Percentiles rank a stretch among this genome's conserved stretches.
Conservation (phyloP, 1,284 basidiomycete genomes). For the Ustilago tritici region DNA sequence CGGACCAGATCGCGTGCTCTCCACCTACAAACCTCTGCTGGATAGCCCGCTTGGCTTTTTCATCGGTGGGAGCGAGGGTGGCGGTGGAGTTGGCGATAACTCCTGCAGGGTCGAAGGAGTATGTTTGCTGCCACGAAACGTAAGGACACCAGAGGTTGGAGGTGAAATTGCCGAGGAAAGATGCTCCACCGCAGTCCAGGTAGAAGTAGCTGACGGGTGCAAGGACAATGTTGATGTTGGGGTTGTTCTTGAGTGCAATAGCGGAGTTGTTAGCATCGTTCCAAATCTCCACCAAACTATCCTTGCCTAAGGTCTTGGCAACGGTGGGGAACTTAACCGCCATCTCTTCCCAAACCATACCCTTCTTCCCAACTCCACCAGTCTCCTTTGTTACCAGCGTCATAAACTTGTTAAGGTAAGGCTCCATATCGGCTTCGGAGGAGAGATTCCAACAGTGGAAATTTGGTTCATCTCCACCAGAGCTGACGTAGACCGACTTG, state of each 20-base stretch:
- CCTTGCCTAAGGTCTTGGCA: slow-evolving; percentile 73
- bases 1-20: slow-evolving; percentile 80
- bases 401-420: slow-evolving; percentile 75
- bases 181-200: slow-evolving; percentile 78
- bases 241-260: slow-evolving; percentile 76
- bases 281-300: slow-evolving; percentile 82
- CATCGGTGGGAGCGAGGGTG: background rate
- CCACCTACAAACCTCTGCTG: slow-evolving; percentile 77
- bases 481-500: slow-evolving; percentile 77
- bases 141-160: slow-evolving; percentile 74
- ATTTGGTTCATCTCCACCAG: slow-evolving; percentile 87
- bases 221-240: slow-evolving; percentile 75
- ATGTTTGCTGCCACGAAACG: slow-evolving; percentile 71
- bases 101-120: slow-evolving; percentile 77
- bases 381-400: slow-evolving; percentile 74
- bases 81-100: slow-evolving; percentile 42
- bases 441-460: slow-evolving; percentile 75
- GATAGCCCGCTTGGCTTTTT: background rate
- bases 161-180: slow-evolving; percentile 78
- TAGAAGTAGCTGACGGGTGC: slow-evolving; percentile 80
- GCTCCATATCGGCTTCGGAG: slow-evolving; percentile 48
- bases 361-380: slow-evolving; percentile 73
- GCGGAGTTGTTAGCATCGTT: slow-evolving; percentile 76
- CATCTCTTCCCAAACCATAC: slow-evolving; percentile 79
- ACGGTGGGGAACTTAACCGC: slow-evolving; percentile 51